Conservation (phyloP, 129 eudicot genomes). For the Flaveria ramosissima region DNA sequence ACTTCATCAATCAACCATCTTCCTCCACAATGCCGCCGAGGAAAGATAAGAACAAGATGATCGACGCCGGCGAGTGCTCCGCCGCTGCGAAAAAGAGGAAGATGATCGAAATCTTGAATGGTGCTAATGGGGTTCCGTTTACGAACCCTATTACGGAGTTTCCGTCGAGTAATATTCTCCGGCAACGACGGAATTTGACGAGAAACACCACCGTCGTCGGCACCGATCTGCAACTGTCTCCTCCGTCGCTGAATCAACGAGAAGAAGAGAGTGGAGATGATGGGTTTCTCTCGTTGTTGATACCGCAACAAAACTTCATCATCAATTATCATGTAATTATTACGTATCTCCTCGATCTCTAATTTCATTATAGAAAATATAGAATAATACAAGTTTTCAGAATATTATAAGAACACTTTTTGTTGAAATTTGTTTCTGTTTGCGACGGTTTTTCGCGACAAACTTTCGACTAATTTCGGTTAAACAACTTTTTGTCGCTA, state of each 20-base stretch:
- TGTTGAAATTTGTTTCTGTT: too few relatives aligned
- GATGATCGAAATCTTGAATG: not conserved
- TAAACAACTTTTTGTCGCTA: too few relatives aligned
- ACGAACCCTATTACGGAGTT: not conserved
- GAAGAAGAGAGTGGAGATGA: slow-evolving; percentile 1
- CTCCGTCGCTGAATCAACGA: not conserved
- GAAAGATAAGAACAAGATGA: slow-evolving; percentile 5
- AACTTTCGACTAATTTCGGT: too few relatives aligned
- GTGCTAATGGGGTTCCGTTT: not conserved
- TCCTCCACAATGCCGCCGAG: not conserved
- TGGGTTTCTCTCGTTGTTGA: not conserved
- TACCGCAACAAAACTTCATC: not conserved
- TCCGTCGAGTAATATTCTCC: not conserved
- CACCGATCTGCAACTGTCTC: not conserved
- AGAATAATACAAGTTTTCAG: too few relatives aligned
- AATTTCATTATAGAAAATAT: too few relatives aligned
- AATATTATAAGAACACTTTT: too few relatives aligned
- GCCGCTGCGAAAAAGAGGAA: slow-evolving; percentile 2
- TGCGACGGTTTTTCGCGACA: too few relatives aligned
- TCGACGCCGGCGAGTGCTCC: not conserved
- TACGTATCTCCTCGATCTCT: too few relatives aligned
- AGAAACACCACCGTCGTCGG: not conserved
- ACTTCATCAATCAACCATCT: not conserved
- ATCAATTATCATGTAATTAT: slow-evolving; percentile 5
- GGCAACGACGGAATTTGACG: not conserved